Evolutionary conservation across 306 rosid species (phyloP), one percentile per base, ranked within the genome.

Genomic region (Cicer cuneatum): DNA sequence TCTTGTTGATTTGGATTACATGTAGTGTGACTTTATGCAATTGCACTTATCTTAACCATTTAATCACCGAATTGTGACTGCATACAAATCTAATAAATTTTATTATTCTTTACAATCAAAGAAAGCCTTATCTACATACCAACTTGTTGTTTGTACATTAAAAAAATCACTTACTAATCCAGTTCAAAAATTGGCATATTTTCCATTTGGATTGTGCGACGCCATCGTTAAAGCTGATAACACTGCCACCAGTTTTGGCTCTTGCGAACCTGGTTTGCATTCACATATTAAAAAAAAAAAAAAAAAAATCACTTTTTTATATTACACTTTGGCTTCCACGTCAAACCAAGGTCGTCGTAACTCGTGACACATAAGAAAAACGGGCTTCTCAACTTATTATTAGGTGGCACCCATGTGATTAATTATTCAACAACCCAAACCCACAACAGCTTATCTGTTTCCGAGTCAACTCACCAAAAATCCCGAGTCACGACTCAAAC

Each of bases 381-480:
- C 24, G 35, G 4, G 52, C 47, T 52, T 71, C 33, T 24, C 35
- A 19, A 13, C 14, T 52, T 56, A 43, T 47, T 38, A 65, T 15
- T 43, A 56, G 45, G 45, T 59, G 15, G n/a, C 72, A 66, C 21
- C 14, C 15, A 70, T 39, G 7, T 29, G 12, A 49, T 6, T 38
- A 35, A 10, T 7, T 6, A 19, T 2, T 21, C 1, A 46, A 43
- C 39, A 18, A 42, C 10, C 19, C 71, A 10, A 11, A 42, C 21
- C 24, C 43, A 47, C 0, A 11, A 29, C 11, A 18, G 4, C 33
- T 15, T 51, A 7, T 1, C 47, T 10, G 3, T 33, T 69, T 51
- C 62, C 69, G 78, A 71, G 83, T 72, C 37, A 51, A 72, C 83
- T 79, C 83, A 37, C 16, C 41, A 8, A 6, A 6, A 51, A 19